phyloP scores from a whole-genome alignment of 192 early-diverging fungal species.

The Kickxella alabastrina region DNA sequence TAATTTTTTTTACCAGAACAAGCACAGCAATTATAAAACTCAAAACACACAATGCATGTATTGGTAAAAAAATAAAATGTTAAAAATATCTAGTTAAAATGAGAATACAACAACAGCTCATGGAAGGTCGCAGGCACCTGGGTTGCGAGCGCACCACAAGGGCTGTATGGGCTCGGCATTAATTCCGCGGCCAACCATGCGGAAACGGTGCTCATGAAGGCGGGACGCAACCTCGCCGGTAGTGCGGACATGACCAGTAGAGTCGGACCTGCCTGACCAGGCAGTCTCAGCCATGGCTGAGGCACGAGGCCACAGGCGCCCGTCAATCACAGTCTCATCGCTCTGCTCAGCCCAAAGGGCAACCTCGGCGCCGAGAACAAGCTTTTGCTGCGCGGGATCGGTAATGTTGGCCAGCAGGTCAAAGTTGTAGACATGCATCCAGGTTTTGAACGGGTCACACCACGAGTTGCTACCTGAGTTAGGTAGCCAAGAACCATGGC shows the following conservation, averaged over 20 bases:
- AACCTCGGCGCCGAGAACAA: slow-evolving; percentile 57
- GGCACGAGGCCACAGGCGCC: slow-evolving; percentile 57
- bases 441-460: slow-evolving; percentile 61
- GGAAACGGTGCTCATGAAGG: slow-evolving; percentile 59
- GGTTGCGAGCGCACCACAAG: slow-evolving; percentile 55
- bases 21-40: too few relatives aligned
- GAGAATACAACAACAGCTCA: neutral
- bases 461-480: slow-evolving; percentile 56
- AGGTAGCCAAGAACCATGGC: slow-evolving; percentile 61
- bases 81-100: too few relatives aligned
- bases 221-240: slow-evolving; percentile 53
- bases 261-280: slow-evolving; percentile 58
- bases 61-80: neutral
- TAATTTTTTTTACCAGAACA: too few relatives aligned
- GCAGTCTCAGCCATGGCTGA: slow-evolving; percentile 55
- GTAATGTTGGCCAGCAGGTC: slow-evolving; percentile 51
- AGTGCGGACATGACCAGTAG: slow-evolving; percentile 26
- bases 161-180: slow-evolving; percentile 61
- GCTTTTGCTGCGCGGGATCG: slow-evolving; percentile 36
- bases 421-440: slow-evolving; percentile 58
- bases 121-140: slow-evolving; percentile 15
- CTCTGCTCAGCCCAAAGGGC: slow-evolving; percentile 62
- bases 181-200: slow-evolving; percentile 55
- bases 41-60: neutral
- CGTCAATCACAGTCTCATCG: slow-evolving; percentile 49